Evolutionary conservation across 2,329 filamentous ascomycete species (phyloP), one percentile per base, ranked within the genome.

Genomic region (Beauveria sp.): DNA sequence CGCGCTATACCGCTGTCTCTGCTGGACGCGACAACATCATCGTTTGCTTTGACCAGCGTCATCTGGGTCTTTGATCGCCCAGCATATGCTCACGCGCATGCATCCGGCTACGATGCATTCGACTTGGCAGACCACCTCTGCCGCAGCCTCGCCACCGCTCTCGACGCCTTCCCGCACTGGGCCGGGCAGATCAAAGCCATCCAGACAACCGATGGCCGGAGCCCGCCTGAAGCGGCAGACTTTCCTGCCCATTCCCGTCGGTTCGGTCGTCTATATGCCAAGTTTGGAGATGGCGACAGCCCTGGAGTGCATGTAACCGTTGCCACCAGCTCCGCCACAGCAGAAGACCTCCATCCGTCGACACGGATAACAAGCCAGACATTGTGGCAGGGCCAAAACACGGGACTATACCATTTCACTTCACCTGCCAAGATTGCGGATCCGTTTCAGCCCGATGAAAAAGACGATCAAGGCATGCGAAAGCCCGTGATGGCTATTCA

Each of bases 151-250:
- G 16, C 12, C 38, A 10, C 38, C 12, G 60, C 66, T 8, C 63
- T 70, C 0, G 50, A 63, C 6, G 52, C 59, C 0, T 69, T 68
- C 18, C 68, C 67, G 0, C 66, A 69, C 20, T 68, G 64, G 63
- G 60, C 64, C 2, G 69, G 69, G 0, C 64, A 60, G 12, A 49
- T 70, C 2, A 66, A 65, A 24, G 59, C 54, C 2, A 45, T 69
- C 0, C 38, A 61, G 1, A 56, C 28, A 0, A 59, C 43, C 5
- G 63, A 69, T 22, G 68, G 65, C 1, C 52, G 22, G 0, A 64
- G 56, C 5, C 24, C 60, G 0, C 14, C 24, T 1, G 68, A 68
- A 48, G 61, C 53, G 9, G 14, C 14, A 2, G 45, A 62, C 12
- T 63, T 70, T 20, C 64, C 67, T 5, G 18, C 60, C 1, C 67